These are phyloP conservation scores for Ustilago tritici DNA, from an alignment of 1,284 basidiomycete genomes.

Conservation along the genomic window DNA sequence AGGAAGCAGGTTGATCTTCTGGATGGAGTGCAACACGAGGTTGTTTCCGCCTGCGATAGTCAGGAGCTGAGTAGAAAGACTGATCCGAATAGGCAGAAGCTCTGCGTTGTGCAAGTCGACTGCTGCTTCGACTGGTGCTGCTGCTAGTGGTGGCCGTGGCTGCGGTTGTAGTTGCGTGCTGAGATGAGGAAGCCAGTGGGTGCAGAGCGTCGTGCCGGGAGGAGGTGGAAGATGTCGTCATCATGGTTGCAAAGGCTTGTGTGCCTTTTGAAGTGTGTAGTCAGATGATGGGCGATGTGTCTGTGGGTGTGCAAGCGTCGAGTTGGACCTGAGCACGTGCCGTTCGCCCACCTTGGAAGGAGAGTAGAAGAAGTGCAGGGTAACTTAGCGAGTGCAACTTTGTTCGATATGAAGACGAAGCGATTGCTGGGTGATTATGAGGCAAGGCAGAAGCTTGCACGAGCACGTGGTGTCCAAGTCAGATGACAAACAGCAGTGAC, in stretches of 20 bases:
- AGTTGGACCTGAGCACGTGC: neutral
- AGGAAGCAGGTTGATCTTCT: constrained; percentile 43
- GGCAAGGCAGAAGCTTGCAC: neutral
- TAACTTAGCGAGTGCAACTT: neutral
- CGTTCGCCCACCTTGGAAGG: constrained; percentile 3
- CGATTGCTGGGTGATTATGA: neutral
- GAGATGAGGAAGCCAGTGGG: constrained; percentile 12
- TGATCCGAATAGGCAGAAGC: constrained; percentile 36
- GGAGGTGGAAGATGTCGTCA: constrained; percentile 19
- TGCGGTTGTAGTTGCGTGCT: neutral
- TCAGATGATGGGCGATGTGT: neutral
- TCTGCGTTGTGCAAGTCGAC: constrained; percentile 19
- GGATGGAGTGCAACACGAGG: constrained; percentile 46
- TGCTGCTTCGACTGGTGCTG: constrained; percentile 11
- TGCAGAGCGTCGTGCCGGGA: constrained; percentile 10
- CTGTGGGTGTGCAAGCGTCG: neutral
- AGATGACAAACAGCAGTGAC: neutral
- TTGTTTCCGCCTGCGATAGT: constrained; percentile 46
- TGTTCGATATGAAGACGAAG: neutral
- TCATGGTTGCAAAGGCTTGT: neutral
- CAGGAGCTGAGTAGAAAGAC: constrained; percentile 46
- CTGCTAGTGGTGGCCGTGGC: neutral
- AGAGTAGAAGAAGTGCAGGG: neutral
- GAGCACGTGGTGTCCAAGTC: neutral
- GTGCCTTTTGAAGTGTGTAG: neutral